These are phyloP conservation scores for Pseudogymnoascus sp. DNA, from an alignment of 2,329 filamentous ascomycete species.

Conservation along the genomic window DNA sequence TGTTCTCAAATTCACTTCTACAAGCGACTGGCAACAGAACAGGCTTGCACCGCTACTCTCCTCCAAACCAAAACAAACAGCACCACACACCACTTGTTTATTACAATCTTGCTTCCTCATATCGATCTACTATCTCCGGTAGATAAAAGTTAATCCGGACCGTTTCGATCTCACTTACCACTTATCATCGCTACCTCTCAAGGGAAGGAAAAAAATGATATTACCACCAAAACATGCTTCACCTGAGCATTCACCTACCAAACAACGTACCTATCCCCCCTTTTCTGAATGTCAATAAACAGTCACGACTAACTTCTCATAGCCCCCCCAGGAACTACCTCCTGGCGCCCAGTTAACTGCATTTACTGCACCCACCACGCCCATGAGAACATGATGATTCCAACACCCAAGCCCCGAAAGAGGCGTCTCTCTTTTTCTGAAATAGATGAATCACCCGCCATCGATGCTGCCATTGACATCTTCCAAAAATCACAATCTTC, in stretches of 20 bases:
- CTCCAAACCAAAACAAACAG: not conserved
- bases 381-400: not conserved
- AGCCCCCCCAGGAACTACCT: not conserved
- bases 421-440: not conserved
- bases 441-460: not conserved
- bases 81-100: not conserved
- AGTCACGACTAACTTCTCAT: not conserved
- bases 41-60: not conserved
- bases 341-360: not conserved
- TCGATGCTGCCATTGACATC: not conserved
- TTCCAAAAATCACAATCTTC: not conserved
- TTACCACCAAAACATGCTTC: not conserved
- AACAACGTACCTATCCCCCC: not conserved
- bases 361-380: not conserved
- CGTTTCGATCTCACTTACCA: not conserved
- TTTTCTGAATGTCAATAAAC: not conserved
- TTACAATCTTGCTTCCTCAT: not conserved
- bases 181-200: not conserved
- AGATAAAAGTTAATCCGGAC: not conserved
- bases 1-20: not conserved
- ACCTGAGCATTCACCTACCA: not conserved
- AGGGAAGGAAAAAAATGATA: not conserved
- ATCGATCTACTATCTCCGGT: not conserved
- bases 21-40: not conserved
- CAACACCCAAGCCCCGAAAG: not conserved